Conservation (phyloP, 495 filamentous ascomycete genomes). For the Pyrenopolyporus hunteri region DNA sequence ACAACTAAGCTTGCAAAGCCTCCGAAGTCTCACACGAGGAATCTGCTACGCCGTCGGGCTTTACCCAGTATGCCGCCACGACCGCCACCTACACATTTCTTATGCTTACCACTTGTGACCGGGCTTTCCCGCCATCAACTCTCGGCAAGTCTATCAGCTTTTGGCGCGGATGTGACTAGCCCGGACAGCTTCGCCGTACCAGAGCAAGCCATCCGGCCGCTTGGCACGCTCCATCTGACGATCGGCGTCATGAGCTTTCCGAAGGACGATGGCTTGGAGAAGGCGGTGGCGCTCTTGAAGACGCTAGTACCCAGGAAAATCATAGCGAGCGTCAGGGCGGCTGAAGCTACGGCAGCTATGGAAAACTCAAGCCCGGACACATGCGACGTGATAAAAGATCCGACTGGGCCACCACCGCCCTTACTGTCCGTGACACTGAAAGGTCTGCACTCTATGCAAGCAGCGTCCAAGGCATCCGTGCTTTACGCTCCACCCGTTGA, state of each 20-base stretch:
- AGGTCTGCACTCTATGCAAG: slow-evolving; percentile 58
- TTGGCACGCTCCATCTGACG: slow-evolving; percentile 84
- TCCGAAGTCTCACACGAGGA: too few relatives aligned
- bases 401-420: slow-evolving; percentile 10
- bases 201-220: slow-evolving; percentile 70
- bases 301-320: slow-evolving; percentile 59
- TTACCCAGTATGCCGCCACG: slow-evolving; percentile 40
- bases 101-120: slow-evolving; percentile 81
- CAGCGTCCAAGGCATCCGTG: slow-evolving; percentile 43
- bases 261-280: slow-evolving; percentile 59
- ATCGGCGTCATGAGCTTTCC: slow-evolving; percentile 84
- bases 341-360: slow-evolving; percentile 1
- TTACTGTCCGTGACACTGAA: slow-evolving; percentile 50
- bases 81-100: slow-evolving; percentile 77
- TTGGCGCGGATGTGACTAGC: slow-evolving; percentile 61
- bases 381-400: too few relatives aligned
- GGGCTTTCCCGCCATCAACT: slow-evolving; percentile 66
- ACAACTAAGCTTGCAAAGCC: too few relatives aligned
- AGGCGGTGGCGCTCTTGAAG: slow-evolving; percentile 62
- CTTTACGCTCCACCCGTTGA: slow-evolving; percentile 61
- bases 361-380: slow-evolving; percentile 6
- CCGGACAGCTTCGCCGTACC: slow-evolving; percentile 51
- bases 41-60: background rate
- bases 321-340: slow-evolving; percentile 43
- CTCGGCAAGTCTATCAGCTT: slow-evolving; percentile 61